phyloP scores from a whole-genome alignment of 78 protist species.

The Protostelium mycophagum region DNA sequence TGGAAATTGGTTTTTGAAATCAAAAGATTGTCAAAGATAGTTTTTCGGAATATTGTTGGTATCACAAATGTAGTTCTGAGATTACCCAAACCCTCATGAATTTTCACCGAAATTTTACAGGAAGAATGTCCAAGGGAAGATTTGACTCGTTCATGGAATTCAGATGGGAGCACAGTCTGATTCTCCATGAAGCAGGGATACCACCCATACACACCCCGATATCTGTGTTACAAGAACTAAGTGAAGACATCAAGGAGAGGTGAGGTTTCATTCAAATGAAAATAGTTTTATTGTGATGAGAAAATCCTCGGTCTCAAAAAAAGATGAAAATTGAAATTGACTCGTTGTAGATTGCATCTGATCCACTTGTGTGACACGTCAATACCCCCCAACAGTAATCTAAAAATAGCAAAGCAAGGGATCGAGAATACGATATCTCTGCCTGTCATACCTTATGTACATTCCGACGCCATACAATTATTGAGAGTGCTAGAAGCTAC shows the following conservation, averaged over 20 bases:
- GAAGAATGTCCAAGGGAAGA: neutral
- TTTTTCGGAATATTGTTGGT: no score
- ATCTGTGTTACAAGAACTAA: conserved; percentile 20
- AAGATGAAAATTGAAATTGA: neutral
- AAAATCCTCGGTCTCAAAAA: no score
- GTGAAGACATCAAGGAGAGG: conserved; percentile 22
- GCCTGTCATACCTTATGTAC: conserved; percentile 27
- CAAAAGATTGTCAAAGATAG: no score
- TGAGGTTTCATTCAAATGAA: neutral
- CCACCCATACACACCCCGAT: conserved; percentile 79
- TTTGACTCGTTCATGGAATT: neutral
- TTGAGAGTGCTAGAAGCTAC: conserved; percentile 27
- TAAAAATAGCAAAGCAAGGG: conserved; percentile 47
- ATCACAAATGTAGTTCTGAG: no score
- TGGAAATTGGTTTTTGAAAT: no score
- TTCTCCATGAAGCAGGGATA: conserved; percentile 74
- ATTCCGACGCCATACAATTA: conserved; percentile 42
- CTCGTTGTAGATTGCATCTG: conserved; percentile 13
- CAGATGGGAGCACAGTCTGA: conserved; percentile 62
- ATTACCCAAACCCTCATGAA: no score
- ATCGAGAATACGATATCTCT: conserved; percentile 29
- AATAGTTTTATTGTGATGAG: no score
- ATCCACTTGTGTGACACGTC: conserved; percentile 46
- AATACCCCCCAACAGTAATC: conserved; percentile 18
- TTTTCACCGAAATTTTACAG: no score